Conservation (phyloP, 129 eudicot species). For the Erigeron canadensis region DNA sequence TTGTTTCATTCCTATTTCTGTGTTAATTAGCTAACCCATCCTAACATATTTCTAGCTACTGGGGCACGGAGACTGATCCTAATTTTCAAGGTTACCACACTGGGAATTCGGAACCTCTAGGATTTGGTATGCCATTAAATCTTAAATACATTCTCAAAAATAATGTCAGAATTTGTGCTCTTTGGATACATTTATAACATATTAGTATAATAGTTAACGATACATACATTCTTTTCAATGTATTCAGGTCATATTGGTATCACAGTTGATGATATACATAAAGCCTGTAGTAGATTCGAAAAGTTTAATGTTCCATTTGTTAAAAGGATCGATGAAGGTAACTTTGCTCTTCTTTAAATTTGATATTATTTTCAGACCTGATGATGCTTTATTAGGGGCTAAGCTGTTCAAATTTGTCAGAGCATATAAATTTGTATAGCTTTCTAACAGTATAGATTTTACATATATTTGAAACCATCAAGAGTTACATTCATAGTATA, state of each 20-base stretch:
- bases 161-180: too few relatives aligned
- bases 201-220: background rate
- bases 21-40: conserved; percentile 10
- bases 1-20: conserved; percentile 3
- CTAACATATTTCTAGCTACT: conserved; percentile 51
- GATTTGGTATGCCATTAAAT: conserved; percentile 66
- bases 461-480: background rate
- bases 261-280: conserved; percentile 85
- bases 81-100: conserved; percentile 71
- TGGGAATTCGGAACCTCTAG: conserved; percentile 91
- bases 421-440: background rate
- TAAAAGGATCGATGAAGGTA: conserved; percentile 95
- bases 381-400: conserved; percentile 15
- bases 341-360: conserved; percentile 20
- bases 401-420: background rate
- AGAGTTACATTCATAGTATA: background rate
- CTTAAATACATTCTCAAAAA: background rate
- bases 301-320: conserved; percentile 64
- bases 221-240: conserved; percentile 9
- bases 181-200: background rate
- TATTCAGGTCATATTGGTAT: conserved; percentile 90
- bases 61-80: conserved; percentile 92
- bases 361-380: conserved; percentile 1
- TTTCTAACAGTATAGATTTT: conserved; percentile 7
- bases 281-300: conserved; percentile 87